Percentiles rank a stretch among this genome's conserved stretches.
These are phyloP conservation scores for Lepraria neglecta DNA, from an alignment of 495 filamentous ascomycete genomes.

Conservation along the genomic window DNA sequence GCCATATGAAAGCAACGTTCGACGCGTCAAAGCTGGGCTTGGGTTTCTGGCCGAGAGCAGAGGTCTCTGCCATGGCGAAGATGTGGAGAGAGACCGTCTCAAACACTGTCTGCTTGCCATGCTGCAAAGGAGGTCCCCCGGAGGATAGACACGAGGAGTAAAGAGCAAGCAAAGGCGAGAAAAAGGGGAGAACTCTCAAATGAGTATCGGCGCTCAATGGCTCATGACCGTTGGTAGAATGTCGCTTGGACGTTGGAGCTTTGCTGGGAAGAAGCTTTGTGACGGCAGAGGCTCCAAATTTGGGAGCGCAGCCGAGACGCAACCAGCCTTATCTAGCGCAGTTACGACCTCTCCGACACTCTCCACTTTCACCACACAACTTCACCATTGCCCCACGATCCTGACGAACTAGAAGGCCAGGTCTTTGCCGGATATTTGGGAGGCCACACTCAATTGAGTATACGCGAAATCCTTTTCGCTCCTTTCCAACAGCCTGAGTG, in stretches of 20 bases:
- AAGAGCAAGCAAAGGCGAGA: not conserved
- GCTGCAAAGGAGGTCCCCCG: not conserved
- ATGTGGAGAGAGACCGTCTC: constrained; percentile 8
- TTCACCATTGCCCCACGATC: not conserved
- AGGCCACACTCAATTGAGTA: not conserved
- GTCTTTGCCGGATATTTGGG: not conserved
- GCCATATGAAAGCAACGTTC: not conserved
- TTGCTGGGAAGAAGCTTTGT: constrained; percentile 7
- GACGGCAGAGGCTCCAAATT: constrained; percentile 6
- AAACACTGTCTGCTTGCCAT: constrained; percentile 18
- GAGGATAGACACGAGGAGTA: not conserved
- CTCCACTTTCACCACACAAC: not conserved
- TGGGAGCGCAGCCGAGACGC: constrained; percentile 8
- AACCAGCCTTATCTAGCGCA: not conserved
- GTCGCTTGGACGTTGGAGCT: constrained; percentile 2
- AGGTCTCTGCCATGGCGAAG: not conserved
- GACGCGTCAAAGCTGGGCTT: not conserved
- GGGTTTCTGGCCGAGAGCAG: not conserved
- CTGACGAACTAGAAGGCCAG: too few species aligned
- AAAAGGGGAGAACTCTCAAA: not conserved
- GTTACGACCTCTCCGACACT: not conserved
- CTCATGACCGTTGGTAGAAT: not conserved
- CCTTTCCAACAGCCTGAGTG: not conserved
- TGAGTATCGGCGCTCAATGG: constrained; percentile 9
- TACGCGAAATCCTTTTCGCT: not conserved